These are phyloP conservation scores for Suhomyces panamericanus DNA, from an alignment of 1,139 yeast species.

Conservation along the genomic window DNA sequence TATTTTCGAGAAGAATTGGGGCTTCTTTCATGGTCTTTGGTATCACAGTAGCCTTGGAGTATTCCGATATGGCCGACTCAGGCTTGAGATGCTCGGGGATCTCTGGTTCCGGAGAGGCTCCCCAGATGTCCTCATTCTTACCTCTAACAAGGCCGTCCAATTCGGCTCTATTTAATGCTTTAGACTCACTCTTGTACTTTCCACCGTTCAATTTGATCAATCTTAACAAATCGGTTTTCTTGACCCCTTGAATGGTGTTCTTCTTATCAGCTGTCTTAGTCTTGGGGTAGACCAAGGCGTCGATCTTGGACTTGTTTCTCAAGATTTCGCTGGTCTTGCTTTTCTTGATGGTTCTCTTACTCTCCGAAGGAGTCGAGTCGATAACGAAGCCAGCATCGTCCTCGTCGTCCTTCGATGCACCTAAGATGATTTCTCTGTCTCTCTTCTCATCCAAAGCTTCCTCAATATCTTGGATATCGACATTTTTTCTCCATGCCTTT, in stretches of 20 bases:
- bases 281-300: constrained; percentile 52
- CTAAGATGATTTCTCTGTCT: constrained; percentile 67
- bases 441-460: constrained; percentile 65
- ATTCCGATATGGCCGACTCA: constrained; percentile 38
- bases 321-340: constrained; percentile 76
- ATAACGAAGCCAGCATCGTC: constrained; percentile 63
- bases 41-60: constrained; percentile 49
- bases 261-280: constrained; percentile 19
- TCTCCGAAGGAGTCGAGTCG: constrained; percentile 38
- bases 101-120: constrained; percentile 43
- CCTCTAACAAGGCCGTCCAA: constrained; percentile 62
- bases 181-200: constrained; percentile 53
- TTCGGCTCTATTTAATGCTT: constrained; percentile 52
- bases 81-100: constrained; percentile 28
- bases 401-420: constrained; percentile 39
- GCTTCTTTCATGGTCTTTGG: constrained; percentile 59
- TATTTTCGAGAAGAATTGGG: constrained; percentile 54
- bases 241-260: constrained; percentile 59
- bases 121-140: constrained; percentile 69
- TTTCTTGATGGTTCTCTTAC: constrained; percentile 32
- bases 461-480: constrained; percentile 79
- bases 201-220: constrained; percentile 81
- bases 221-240: constrained; percentile 63
- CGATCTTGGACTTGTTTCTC: constrained; percentile 74
- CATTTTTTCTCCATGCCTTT: constrained; percentile 94